phyloP scores from a whole-genome alignment of 2,329 filamentous ascomycete genomes.

The Apiospora saccharicola region DNA sequence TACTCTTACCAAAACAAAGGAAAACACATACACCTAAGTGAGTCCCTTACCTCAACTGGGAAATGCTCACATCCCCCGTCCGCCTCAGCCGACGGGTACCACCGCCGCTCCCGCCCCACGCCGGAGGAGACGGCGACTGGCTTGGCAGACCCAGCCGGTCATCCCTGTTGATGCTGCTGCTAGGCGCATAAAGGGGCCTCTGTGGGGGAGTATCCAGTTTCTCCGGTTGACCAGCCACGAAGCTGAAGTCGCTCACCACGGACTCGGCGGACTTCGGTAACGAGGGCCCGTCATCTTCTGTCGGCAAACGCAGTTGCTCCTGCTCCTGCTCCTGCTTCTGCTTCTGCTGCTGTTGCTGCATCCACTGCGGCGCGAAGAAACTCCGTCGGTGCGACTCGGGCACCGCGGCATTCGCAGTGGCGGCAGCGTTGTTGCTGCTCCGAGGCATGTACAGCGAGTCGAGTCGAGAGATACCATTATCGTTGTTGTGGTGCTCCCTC shows the following conservation, averaged over 20 bases:
- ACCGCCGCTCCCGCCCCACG: not conserved
- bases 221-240: slow-evolving; percentile 19
- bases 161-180: slow-evolving; percentile 2
- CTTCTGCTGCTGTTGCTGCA: not conserved
- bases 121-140: slow-evolving; percentile 23
- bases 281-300: not conserved
- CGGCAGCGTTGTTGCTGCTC: not conserved
- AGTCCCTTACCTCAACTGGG: not conserved
- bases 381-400: not conserved
- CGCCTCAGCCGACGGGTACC: not conserved
- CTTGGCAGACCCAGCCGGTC: slow-evolving; percentile 33
- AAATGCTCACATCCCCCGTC: not conserved
- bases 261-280: not conserved
- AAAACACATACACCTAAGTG: not conserved
- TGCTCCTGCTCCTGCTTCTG: not conserved
- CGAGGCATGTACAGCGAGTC: slow-evolving; percentile 21
- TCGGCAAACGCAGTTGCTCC: not conserved
- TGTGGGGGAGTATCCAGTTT: slow-evolving; percentile 15
- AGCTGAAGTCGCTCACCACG: slow-evolving; percentile 13
- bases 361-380: slow-evolving; percentile 28
- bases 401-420: not conserved
- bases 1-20: not conserved
- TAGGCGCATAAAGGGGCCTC: not conserved
- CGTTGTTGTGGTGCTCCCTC: not conserved
- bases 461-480: not conserved